Evolutionary conservation across 768 basidiomycete species (phyloP), one percentile per base, ranked within the genome.

Genomic region (Kwoniella sp.): DNA sequence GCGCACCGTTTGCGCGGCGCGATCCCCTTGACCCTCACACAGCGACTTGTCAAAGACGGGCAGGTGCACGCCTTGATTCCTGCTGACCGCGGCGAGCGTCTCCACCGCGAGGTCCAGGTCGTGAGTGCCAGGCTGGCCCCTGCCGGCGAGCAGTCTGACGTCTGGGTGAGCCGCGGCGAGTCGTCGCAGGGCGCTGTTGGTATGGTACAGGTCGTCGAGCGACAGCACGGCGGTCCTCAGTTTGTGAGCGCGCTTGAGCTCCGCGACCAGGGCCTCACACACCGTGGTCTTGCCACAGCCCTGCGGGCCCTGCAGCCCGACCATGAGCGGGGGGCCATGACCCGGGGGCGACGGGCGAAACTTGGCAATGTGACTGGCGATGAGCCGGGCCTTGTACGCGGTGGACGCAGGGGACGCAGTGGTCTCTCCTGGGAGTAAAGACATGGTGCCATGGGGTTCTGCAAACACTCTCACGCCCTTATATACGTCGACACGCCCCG

Each of bases 51-150:
- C 89, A 67, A 89, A 95, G n/a, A 79, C 76, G 0, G 92, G 91
- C 10, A 93, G 71, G 7, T 45, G 4, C 9, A 52, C 42, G 5
- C 32, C 19, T 12, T 42, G 3, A 5, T 31, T n/a, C 32, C 63
- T 44, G 60, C 78, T 76, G 59, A 79, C 69, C 56, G 39, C 55
- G 63, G 77, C 77, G 42, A 92, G 72, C 5, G 76, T 69, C 11
- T 66, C 56, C 31, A 91, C 66, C 10, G 85, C 87, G 14, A 93
- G 80, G 2, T 70, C 62, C 23, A 88, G 70, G 67, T 95, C 91
- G 69, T 95, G 91, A 7, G 91, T 95, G 0, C 91, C 91, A 0
- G 91, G 90, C 61, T 84, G 88, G 0, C 91, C 91, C 14, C 91
- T 82, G 9, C 91, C 91, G 5, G 78, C 77, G 66, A 89, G 79